A percentile compares a stretch with the other conserved stretches of the same genome.
Conservation (phyloP, 768 basidiomycete genomes). For the Stropharia rugosoannulata region DNA sequence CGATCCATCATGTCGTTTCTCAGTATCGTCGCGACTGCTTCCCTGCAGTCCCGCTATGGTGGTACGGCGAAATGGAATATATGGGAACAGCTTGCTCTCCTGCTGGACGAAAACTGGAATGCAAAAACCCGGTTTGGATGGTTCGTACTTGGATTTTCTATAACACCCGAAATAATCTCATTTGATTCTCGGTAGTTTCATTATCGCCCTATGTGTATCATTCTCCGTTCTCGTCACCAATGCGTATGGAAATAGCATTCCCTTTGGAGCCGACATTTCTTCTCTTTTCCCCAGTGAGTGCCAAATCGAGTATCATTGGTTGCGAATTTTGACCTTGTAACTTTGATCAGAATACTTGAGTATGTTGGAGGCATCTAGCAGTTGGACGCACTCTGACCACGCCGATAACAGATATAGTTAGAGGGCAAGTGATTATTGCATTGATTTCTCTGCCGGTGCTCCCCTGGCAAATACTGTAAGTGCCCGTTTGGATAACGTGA, state of each 20-base stretch:
- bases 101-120: constrained; percentile 14
- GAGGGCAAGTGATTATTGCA: constrained; percentile 13
- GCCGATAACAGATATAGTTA: constrained; percentile 5
- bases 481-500: background rate
- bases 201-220: constrained; percentile 9
- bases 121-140: constrained; percentile 11
- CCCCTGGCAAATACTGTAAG: constrained; percentile 16
- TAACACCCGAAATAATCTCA: background rate
- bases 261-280: constrained; percentile 16
- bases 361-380: background rate
- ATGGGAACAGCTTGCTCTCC: constrained; percentile 12
- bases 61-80: constrained; percentile 13
- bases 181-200: constrained; percentile 4
- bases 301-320: too few species aligned
- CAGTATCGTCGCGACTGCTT: constrained; percentile 14
- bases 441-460: constrained; percentile 13
- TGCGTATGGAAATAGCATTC: constrained; percentile 11
- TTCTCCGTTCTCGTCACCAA: constrained; percentile 16
- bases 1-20: constrained; percentile 11
- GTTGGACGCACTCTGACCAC: background rate
- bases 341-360: constrained; percentile 5
- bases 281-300: constrained; percentile 11
- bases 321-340: background rate
- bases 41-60: constrained; percentile 14
- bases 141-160: background rate